Evolutionary conservation across 805 yeast genomes (phyloP).

Genomic region (Lipomyces sp.): DNA sequence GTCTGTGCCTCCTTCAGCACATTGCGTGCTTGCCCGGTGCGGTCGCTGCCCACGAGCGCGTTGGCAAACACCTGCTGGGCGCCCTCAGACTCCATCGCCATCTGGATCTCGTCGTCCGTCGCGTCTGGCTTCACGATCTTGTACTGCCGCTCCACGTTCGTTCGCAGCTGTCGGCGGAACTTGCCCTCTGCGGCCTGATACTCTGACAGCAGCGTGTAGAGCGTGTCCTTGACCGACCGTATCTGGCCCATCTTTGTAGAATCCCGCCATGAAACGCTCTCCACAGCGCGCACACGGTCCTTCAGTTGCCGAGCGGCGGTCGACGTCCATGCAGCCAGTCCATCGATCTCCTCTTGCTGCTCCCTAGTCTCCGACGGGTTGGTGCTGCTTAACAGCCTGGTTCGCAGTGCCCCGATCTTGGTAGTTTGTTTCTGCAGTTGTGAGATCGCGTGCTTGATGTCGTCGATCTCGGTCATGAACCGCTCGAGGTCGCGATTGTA

Average conservation of each 20-base stretch:
- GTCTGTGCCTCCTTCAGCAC: conserved; percentile 93
- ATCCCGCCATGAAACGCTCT: conserved; percentile 7
- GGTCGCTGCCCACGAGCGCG: conserved; percentile 42
- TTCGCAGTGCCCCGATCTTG: conserved; percentile 7
- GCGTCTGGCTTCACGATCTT: conserved; percentile 18
- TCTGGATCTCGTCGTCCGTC: conserved; percentile 6
- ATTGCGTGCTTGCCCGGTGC: conserved; percentile 88
- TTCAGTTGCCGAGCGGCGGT: conserved; percentile 2
- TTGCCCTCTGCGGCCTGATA: conserved; percentile 2
- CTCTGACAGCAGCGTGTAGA: background rate
- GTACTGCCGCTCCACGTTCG: conserved; percentile 7
- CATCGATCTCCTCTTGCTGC: conserved; percentile 7
- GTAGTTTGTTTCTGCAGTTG: background rate
- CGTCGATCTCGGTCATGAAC: conserved; percentile 10
- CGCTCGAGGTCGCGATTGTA: conserved; percentile 3
- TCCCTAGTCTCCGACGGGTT: background rate
- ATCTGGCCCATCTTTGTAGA: conserved; percentile 3
- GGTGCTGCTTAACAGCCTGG: background rate
- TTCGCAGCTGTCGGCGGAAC: background rate
- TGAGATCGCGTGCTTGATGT: conserved; percentile 1
- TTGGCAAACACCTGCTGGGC: conserved; percentile 21
- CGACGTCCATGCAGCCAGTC: background rate
- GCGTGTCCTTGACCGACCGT: conserved; percentile 1
- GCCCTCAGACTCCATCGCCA: conserved; percentile 52
- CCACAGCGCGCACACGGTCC: conserved; percentile 1